Percentiles rank a stretch among this genome's conserved stretches.
Conservation (phyloP, 345 rosid species). For the Euphorbia tirucalli region DNA sequence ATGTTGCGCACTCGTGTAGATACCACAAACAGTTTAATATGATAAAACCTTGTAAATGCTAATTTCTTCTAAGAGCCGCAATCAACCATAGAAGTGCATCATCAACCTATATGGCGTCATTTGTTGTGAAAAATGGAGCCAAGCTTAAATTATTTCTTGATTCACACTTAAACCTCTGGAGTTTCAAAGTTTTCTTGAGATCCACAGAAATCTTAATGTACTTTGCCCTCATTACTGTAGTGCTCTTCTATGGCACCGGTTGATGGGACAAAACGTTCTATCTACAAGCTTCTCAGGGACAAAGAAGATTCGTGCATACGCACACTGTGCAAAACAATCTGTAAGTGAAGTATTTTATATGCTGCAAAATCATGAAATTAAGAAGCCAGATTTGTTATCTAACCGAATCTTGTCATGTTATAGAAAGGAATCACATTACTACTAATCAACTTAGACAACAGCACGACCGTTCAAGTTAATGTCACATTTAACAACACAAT, state of each 20-base stretch:
- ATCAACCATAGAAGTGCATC: too few relatives aligned
- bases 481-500: slow-evolving; percentile 38
- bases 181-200: neutral
- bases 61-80: too few relatives aligned
- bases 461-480: slow-evolving; percentile 44
- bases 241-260: slow-evolving; percentile 84
- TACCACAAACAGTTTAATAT: too few relatives aligned
- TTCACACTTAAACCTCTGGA: too few relatives aligned
- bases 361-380: neutral
- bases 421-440: slow-evolving; percentile 76
- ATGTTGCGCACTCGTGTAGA: too few relatives aligned
- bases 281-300: slow-evolving; percentile 60
- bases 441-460: slow-evolving; percentile 70
- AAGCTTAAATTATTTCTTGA: too few relatives aligned
- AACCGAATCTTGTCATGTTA: slow-evolving; percentile 20
- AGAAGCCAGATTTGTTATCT: slow-evolving; percentile 6
- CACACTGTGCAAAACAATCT: slow-evolving; percentile 77
- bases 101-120: too few relatives aligned
- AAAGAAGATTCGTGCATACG: slow-evolving; percentile 66
- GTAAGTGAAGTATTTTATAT: slow-evolving; percentile 37
- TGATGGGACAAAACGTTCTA: slow-evolving; percentile 80
- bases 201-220: neutral
- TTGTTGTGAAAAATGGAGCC: too few relatives aligned
- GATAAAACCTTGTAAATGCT: too few relatives aligned
- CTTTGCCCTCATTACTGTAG: slow-evolving; percentile 41